Base-by-base conservation (phyloP, 1,139 yeast genomes). In the Pneumocystis wakefieldiae region DNA sequence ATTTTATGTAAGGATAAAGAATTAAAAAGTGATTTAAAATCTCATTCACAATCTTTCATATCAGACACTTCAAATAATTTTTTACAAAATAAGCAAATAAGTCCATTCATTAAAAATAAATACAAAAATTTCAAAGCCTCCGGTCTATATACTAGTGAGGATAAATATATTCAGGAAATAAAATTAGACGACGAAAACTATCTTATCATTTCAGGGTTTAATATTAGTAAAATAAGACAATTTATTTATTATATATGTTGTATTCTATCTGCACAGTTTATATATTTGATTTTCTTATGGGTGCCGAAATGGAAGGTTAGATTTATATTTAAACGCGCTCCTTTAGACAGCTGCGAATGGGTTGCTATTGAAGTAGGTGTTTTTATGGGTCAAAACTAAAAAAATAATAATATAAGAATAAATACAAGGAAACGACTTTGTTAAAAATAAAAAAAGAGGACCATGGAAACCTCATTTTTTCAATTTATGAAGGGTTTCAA, bases 161-260 rank as follows among this genome's bases (percentile, higher is more conserved):
- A 36, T 2, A 61, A 62, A 8, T 55, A 57, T n/a, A 57, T 62
- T 29, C 98, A 92, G 74, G 79, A 97, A 63, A 89, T 87, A 72
- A 92, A 92, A 73, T 82, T 94, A 67, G 92, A 96, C 0, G 97
- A 94, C 73, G 98, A 92, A 75, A 77, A 92, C 71, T 92, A 91
- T 24, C 81, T 94, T 66, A 96, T 95, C 66, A 86, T 92, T 68
- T 97, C 97, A 0, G 98, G 97, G 2, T 92, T 87, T 73, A 76
- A 75, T 63, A 81, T 84, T 29, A 81, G 84, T 32, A 72, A 72
- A 62, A 65, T 78, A 68, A 82, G 83, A 65, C 71, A 75, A 7
- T 60, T 76, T 0, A 36, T 81, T 0, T 90, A 86, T 72, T 80
- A 81, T 66, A 15, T 80, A 0, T 66, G 87, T 2, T 86, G 91